phyloP scores from a whole-genome alignment of 164 flowering plant genomes.

The Tinospora cordifolia region DNA sequence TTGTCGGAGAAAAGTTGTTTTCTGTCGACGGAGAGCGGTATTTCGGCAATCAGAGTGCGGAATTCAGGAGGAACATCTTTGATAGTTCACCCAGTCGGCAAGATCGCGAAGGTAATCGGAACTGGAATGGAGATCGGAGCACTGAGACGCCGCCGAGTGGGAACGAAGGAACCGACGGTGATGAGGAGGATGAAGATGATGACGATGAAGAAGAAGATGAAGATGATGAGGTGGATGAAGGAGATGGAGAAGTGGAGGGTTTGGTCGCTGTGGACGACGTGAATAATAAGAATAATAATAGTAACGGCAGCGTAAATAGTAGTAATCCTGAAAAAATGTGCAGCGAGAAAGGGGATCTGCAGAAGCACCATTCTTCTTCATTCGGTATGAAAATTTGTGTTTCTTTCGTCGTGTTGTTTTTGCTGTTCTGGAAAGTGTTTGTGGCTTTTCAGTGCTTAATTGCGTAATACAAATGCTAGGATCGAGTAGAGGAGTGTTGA shows the following conservation, averaged over 20 bases:
- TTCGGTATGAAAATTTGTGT: conserved; percentile 30
- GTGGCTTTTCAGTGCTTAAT: neutral
- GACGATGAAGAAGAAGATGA: conserved; percentile 54
- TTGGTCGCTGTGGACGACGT: conserved; percentile 21
- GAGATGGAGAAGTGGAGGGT: conserved; percentile 32
- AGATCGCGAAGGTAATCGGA: conserved; percentile 17
- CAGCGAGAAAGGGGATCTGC: conserved; percentile 25
- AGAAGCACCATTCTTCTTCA: conserved; percentile 29
- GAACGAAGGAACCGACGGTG: conserved; percentile 37
- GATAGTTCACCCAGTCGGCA: conserved; percentile 11
- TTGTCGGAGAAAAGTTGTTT: conserved; percentile 41
- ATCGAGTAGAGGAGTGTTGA: conserved; percentile 28
- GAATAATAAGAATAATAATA: conserved; percentile 23
- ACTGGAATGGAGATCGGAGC: conserved; percentile 34
- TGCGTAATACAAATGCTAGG: conserved; percentile 19
- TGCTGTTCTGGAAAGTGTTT: neutral
- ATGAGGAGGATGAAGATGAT: conserved; percentile 36
- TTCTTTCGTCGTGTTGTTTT: neutral
- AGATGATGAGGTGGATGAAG: conserved; percentile 36
- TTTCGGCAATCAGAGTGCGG: conserved; percentile 24
- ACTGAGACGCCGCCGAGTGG: conserved; percentile 23
- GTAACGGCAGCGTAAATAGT: conserved; percentile 25
- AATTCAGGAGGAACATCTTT: conserved; percentile 22
- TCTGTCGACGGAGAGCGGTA: conserved; percentile 26
- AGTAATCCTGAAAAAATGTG: conserved; percentile 31